Conservation (phyloP, 495 filamentous ascomycete genomes). For the Lepraria neglecta region DNA sequence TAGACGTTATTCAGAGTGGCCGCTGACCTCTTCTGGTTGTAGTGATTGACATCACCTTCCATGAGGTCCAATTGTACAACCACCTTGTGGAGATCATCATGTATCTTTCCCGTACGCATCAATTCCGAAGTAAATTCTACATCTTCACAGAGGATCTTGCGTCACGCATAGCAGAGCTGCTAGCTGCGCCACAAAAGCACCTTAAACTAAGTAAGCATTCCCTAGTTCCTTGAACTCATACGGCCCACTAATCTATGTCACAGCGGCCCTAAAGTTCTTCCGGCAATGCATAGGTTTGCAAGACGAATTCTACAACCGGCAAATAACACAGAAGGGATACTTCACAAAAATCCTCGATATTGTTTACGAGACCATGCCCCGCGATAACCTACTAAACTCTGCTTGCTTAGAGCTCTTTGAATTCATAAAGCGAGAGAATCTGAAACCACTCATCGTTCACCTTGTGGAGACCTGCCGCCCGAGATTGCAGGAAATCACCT, state of each 20-base stretch:
- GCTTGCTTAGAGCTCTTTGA: constrained; percentile 96
- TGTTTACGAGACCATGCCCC: constrained; percentile 81
- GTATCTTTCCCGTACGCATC: constrained; percentile 87
- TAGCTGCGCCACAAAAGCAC: constrained; percentile 83
- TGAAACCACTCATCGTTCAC: constrained; percentile 76
- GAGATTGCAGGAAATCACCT: constrained; percentile 67
- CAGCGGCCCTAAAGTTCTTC: constrained; percentile 91
- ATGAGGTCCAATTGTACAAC: constrained; percentile 80
- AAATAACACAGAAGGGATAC: constrained; percentile 75
- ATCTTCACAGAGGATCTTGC: constrained; percentile 75
- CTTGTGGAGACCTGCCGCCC: constrained; percentile 86
- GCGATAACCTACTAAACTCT: constrained; percentile 92
- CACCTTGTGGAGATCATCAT: constrained; percentile 92
- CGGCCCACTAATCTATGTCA: constrained; percentile 13
- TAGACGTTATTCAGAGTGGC: background rate
- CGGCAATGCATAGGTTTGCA: constrained; percentile 77
- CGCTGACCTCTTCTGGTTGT: constrained; percentile 14
- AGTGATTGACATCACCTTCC: constrained; percentile 61
- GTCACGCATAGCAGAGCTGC: constrained; percentile 73
- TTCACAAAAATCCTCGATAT: constrained; percentile 87
- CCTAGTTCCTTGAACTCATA: background rate
- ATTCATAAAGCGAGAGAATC: constrained; percentile 76
- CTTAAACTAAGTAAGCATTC: constrained; percentile 71
- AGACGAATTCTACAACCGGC: constrained; percentile 86
- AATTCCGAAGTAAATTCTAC: constrained; percentile 80